Base-by-base conservation (phyloP, 495 filamentous ascomycete species). In the Penicillium arizonense region DNA sequence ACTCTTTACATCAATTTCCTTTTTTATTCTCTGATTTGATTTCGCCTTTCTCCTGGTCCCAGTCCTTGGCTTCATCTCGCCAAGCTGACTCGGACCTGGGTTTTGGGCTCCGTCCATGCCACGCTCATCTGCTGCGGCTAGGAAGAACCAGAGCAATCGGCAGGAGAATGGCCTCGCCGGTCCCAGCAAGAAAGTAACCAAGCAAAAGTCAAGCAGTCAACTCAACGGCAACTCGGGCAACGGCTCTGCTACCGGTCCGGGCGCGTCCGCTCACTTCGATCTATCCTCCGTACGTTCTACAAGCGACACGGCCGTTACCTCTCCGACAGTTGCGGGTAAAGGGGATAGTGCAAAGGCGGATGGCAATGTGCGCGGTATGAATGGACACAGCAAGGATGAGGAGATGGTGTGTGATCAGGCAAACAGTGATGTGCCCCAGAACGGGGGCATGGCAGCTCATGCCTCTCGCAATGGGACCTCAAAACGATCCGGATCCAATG, bases 121-220 rank as follows among this genome's bases (percentile, higher is more conserved):
- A 85, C 85, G 84, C 74, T 81, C 84, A 77, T 78, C 82, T 72
- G 74, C 82, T 73, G 87, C 87, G 80, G 68, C 71, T 69, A 73
- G 74, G 68, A 77, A 76, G 69, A 73, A 69, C 68, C 71, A 74
- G 62, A 89, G 88, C 78, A 90, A 84, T 66, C 83, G 87, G 64
- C 86, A 93, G 71, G 91, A 96, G 74, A 91, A 87, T 86, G 91
- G 91, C 61, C 75, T 90, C 60, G 87, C 88, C 76, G 84, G 84
- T 59, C 87, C 91, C 48, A 89, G 88, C 58, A 93, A 90, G 84
- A 87, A 88, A 75, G 78, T 94, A 54, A 73, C 73, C 56, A 84
- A 81, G 73, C 83, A 86, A 68, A 83, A 81, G 61, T 87, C 81
- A 53, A 84, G 80, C 70, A 75, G 75, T 50, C 74, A 82, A 58